Evolutionary conservation across 345 rosid species (phyloP), one percentile per base, ranked within the genome.

Genomic region (Euclidium syriacum): DNA sequence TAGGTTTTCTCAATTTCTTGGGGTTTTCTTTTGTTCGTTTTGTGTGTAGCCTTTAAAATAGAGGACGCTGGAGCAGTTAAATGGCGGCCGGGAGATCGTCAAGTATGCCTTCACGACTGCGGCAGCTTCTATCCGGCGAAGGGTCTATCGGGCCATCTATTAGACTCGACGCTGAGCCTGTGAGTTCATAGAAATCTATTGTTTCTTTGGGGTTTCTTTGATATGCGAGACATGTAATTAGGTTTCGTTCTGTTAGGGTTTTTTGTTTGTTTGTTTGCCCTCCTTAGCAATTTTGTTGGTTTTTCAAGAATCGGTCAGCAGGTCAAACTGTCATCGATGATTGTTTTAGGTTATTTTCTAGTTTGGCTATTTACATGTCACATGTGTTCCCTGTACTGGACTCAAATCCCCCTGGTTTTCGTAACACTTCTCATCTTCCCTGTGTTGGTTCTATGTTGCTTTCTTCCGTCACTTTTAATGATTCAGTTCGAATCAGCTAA

Each of bases 101-200:
- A 78, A 83, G 83, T 77, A 76, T 92, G 81, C 98, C 95, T 54
- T 84, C 94, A 36, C 80, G 98, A 69, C 78, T 89, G 54, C 85
- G 96, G 57, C 96, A 85, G 78, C 95, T 89, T 54, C 68, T 92
- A 41, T 83, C 94, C 54, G 98, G 95, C 14, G 98, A 92, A 58
- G 85, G 82, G 29, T 65, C 87, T 26, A 69, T 82, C 49, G 86
- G 88, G 6, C 91, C 96, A 22, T 86, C 96, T 53, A 70, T 85
- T 43, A 80, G 85, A 66, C 80, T 85, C 32, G 96, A 92, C 70
- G 79, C 95, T 33, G 98, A 89, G 69, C 84, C 96, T 32, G 98
- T 92, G 65, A 81, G 95, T 78, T 66, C 14, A n/a, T n/a, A 59
- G 20, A 15, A 29, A 4, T 2, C 4, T 36, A 12, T 33, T 15